A percentile compares a stretch with the other conserved stretches of the same genome.
Conservation (phyloP, 2,329 filamentous ascomycete species). For the Setomelanomma holmii region DNA sequence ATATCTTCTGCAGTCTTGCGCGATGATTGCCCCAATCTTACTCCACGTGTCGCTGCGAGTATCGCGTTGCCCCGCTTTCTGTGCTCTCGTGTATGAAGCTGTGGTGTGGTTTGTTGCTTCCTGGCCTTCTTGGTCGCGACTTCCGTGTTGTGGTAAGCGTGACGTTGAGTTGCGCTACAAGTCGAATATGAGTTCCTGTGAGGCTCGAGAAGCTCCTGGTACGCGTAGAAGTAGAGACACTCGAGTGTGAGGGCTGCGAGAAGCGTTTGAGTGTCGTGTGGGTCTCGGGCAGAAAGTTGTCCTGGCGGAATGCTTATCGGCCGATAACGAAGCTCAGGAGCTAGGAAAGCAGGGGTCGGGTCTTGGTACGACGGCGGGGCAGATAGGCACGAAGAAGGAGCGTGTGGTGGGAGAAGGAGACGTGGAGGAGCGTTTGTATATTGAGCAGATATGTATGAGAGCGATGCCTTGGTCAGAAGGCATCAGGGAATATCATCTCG, state of each 20-base stretch:
- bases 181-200: neutral
- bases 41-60: neutral
- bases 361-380: conserved; percentile 6
- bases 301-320: conserved; percentile 40
- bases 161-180: neutral
- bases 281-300: conserved; percentile 33
- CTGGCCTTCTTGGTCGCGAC: neutral
- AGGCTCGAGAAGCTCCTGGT: neutral
- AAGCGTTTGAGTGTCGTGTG: conserved; percentile 14
- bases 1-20: neutral
- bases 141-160: neutral
- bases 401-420: neutral
- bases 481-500: conserved; percentile 19
- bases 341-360: conserved; percentile 8
- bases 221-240: conserved; percentile 2
- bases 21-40: neutral
- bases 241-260: conserved; percentile 2
- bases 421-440: conserved; percentile 14
- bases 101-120: conserved; percentile 7
- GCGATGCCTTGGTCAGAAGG: conserved; percentile 16
- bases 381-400: conserved; percentile 3
- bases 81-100: conserved; percentile 5
- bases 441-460: neutral
- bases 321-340: conserved; percentile 42
- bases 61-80: conserved; percentile 15